A percentile compares a stretch with the other conserved stretches of the same genome.
Evolutionary conservation across 108 stramenopile genomes (phyloP).

Genomic region (Pseudonitzschia delicatissima): DNA sequence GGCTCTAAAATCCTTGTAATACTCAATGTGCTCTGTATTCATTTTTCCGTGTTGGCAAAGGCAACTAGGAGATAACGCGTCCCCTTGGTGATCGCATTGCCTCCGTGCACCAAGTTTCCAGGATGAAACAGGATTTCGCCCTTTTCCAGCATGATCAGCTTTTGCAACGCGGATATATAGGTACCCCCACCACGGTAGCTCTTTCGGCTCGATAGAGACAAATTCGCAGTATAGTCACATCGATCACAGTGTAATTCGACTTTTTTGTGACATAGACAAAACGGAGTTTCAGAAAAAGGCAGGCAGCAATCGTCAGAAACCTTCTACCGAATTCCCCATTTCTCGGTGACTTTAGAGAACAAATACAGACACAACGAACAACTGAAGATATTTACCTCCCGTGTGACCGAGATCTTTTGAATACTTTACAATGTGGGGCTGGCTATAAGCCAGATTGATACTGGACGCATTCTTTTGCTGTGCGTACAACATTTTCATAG

Average conservation of each 20-base stretch:
- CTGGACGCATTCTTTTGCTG: background rate
- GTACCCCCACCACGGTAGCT: conserved; percentile 70
- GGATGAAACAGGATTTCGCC: conserved; percentile 81
- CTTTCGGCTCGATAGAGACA: conserved; percentile 50
- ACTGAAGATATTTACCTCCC: conserved; percentile 33
- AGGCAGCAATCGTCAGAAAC: too few species aligned
- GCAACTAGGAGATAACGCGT: conserved; percentile 72
- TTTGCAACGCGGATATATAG: conserved; percentile 47
- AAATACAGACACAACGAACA: background rate
- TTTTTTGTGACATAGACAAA: background rate
- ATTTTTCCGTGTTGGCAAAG: conserved; percentile 44
- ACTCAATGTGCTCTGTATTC: too few species aligned
- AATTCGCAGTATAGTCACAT: conserved; percentile 72
- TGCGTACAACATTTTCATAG: conserved; percentile 39
- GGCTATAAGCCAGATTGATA: conserved; percentile 63
- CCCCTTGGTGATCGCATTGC: conserved; percentile 57
- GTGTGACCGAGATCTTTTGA: conserved; percentile 53
- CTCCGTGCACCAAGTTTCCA: conserved; percentile 65
- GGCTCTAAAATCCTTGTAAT: too few species aligned
- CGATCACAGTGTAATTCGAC: conserved; percentile 79
- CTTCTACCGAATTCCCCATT: background rate
- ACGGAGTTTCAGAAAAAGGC: too few species aligned
- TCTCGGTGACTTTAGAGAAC: background rate
- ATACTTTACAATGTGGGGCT: conserved; percentile 81
- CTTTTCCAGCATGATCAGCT: conserved; percentile 50